These are phyloP conservation scores for Clavispora fructus DNA, from an alignment of 805 yeast species.

Conservation along the genomic window DNA sequence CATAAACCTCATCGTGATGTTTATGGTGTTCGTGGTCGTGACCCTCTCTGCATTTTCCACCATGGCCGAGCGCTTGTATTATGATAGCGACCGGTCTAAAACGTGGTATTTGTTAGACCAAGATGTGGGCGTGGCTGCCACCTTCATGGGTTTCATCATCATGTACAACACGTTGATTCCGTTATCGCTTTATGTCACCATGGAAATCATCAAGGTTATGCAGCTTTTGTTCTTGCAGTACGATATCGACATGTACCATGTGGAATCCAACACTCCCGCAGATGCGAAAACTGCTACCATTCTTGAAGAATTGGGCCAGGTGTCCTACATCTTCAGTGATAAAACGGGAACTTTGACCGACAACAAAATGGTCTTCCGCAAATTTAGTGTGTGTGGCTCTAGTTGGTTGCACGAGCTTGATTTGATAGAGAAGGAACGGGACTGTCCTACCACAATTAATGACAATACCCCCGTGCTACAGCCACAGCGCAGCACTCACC, in stretches of 20 bases:
- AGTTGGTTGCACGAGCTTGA: constrained; percentile 84
- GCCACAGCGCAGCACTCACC: neutral
- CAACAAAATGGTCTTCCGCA: constrained; percentile 87
- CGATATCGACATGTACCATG: constrained; percentile 94
- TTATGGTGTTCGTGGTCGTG: constrained; percentile 83
- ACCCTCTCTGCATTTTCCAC: constrained; percentile 73
- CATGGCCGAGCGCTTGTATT: constrained; percentile 63
- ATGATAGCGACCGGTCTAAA: constrained; percentile 33
- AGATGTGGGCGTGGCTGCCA: constrained; percentile 82
- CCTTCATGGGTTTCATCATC: constrained; percentile 91
- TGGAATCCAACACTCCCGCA: constrained; percentile 80
- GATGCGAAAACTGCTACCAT: constrained; percentile 94
- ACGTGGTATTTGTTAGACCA: constrained; percentile 69
- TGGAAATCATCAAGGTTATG: constrained; percentile 90
- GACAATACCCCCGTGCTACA: neutral
- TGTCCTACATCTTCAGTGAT: constrained; percentile 89
- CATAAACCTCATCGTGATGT: constrained; percentile 76
- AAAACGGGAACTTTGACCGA: constrained; percentile 97
- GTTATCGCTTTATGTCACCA: constrained; percentile 86
- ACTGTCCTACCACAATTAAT: neutral
- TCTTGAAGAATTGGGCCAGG: constrained; percentile 95
- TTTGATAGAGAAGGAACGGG: constrained; percentile 27
- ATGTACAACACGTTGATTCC: constrained; percentile 98
- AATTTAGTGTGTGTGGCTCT: constrained; percentile 80
- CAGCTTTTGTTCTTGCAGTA: constrained; percentile 78